Conservation (phyloP, 306 rosid genomes). For the Gastrolobium villosum region DNA sequence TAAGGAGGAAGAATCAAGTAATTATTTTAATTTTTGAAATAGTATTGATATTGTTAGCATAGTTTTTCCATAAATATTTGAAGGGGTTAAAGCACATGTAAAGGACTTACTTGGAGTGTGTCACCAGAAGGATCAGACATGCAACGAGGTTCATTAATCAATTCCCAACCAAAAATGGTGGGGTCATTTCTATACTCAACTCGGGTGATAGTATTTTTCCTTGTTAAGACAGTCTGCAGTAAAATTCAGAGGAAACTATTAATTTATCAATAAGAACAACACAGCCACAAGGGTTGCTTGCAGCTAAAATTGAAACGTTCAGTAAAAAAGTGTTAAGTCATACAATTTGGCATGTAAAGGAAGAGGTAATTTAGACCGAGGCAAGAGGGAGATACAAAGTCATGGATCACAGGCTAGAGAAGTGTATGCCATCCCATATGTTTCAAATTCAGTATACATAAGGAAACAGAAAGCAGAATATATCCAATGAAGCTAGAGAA, state of each 20-base stretch:
- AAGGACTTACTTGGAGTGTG: slow-evolving; percentile 88
- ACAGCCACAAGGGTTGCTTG: slow-evolving; percentile 19
- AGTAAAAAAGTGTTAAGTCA: neutral
- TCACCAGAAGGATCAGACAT: slow-evolving; percentile 93
- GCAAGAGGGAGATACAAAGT: slow-evolving; percentile 25
- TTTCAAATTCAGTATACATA: slow-evolving; percentile 8
- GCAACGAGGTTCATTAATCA: slow-evolving; percentile 98
- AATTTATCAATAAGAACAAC: slow-evolving; percentile 27
- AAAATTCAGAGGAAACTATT: slow-evolving; percentile 37
- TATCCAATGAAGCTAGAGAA: slow-evolving; percentile 27
- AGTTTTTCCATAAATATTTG: neutral
- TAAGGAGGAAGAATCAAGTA: slow-evolving; percentile 7
- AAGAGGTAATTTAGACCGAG: slow-evolving; percentile 12
- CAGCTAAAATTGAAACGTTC: slow-evolving; percentile 6
- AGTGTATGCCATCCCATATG: slow-evolving; percentile 18
- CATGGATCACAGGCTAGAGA: slow-evolving; percentile 2
- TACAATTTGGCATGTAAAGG: slow-evolving; percentile 9
- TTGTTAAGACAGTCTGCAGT: slow-evolving; percentile 81
- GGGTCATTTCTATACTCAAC: slow-evolving; percentile 92
- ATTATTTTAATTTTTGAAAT: neutral
- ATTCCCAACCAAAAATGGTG: slow-evolving; percentile 95
- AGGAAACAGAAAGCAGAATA: slow-evolving; percentile 29
- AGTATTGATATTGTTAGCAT: slow-evolving; percentile 30
- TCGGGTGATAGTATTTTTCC: slow-evolving; percentile 86
- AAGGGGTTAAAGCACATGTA: slow-evolving; percentile 28